These are phyloP conservation scores for Geotrichum restrictum DNA, from an alignment of 1,139 yeast species.

Conservation along the genomic window DNA sequence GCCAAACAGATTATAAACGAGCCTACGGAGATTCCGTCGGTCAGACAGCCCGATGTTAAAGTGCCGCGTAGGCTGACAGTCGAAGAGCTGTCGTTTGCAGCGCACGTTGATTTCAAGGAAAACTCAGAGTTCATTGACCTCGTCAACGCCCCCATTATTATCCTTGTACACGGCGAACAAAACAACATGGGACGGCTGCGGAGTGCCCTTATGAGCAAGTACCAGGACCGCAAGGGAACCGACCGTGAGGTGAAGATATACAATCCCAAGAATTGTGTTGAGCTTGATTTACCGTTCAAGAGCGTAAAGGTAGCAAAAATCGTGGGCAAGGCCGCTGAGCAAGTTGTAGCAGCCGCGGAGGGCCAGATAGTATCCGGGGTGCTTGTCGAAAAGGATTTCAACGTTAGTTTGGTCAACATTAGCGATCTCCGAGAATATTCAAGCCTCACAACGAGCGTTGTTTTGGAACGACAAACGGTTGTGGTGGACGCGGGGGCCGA, in stretches of 20 bases:
- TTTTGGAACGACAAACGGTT: conserved; percentile 75
- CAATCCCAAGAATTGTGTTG: conserved; percentile 90
- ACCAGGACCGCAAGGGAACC: conserved; percentile 75
- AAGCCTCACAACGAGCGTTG: conserved; percentile 78
- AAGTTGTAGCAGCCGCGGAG: conserved; percentile 28
- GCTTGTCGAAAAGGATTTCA: conserved; percentile 86
- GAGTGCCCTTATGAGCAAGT: conserved; percentile 85
- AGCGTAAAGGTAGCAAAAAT: conserved; percentile 86
- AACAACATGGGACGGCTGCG: conserved; percentile 97
- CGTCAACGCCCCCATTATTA: conserved; percentile 71
- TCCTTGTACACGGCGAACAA: conserved; percentile 96
- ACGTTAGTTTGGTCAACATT: conserved; percentile 72
- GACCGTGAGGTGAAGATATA: conserved; percentile 88
- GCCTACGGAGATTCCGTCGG: conserved; percentile 83
- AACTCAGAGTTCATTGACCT: conserved; percentile 85
- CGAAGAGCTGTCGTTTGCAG: conserved; percentile 97
- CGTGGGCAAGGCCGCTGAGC: conserved; percentile 33
- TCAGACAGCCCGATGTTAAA: conserved; percentile 69
- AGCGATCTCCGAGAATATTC: conserved; percentile 87
- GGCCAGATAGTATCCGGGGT: conserved; percentile 73
- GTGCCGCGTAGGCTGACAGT: conserved; percentile 83
- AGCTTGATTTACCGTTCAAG: conserved; percentile 68
- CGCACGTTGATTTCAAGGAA: conserved; percentile 95
- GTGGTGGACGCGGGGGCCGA: conserved; percentile 78
- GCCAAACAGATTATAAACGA: conserved; percentile 85